Percentiles rank a stretch among this genome's conserved stretches.
These are phyloP conservation scores for Cylindrodendrum hubeiense DNA, from an alignment of 2,329 filamentous ascomycete genomes.

Conservation along the genomic window DNA sequence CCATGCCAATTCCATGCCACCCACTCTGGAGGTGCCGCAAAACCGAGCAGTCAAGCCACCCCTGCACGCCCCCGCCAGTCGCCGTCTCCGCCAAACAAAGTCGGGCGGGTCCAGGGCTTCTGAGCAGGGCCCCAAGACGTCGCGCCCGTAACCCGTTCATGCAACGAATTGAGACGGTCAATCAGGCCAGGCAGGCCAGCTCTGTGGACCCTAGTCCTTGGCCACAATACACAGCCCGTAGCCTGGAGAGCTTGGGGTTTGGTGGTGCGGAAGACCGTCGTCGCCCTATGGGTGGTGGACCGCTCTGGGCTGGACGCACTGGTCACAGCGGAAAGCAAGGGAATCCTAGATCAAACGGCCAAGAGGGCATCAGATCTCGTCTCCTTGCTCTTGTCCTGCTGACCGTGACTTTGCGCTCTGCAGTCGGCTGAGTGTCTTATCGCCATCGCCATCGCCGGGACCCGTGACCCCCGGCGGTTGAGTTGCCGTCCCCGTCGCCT, in stretches of 20 bases:
- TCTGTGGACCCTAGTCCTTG: not conserved
- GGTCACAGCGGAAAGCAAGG: constrained; percentile 9
- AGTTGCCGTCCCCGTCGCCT: constrained; percentile 1
- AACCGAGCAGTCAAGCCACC: constrained; percentile 1
- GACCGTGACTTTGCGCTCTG: not conserved
- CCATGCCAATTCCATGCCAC: no score
- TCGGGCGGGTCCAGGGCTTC: not conserved
- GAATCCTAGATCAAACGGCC: constrained; percentile 6
- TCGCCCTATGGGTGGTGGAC: constrained; percentile 16
- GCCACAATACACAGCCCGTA: not conserved
- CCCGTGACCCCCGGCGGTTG: not conserved
- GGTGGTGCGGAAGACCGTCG: constrained; percentile 8
- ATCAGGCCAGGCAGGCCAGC: not conserved
- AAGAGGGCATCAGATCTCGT: constrained; percentile 9
- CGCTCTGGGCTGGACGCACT: not conserved
- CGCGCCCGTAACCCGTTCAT: constrained; percentile 24
- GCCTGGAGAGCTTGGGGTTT: not conserved
- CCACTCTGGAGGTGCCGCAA: constrained; percentile 1
- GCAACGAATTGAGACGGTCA: constrained; percentile 9
- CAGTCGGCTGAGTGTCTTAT: not conserved
- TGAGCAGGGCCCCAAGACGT: not conserved
- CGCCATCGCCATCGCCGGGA: not conserved
- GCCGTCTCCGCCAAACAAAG: constrained; percentile 11
- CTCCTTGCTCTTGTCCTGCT: constrained; percentile 1
- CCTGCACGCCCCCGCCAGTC: constrained; percentile 3